phyloP scores from a whole-genome alignment of 2,329 filamentous ascomycete species.

The Stylonectria norvegica region DNA sequence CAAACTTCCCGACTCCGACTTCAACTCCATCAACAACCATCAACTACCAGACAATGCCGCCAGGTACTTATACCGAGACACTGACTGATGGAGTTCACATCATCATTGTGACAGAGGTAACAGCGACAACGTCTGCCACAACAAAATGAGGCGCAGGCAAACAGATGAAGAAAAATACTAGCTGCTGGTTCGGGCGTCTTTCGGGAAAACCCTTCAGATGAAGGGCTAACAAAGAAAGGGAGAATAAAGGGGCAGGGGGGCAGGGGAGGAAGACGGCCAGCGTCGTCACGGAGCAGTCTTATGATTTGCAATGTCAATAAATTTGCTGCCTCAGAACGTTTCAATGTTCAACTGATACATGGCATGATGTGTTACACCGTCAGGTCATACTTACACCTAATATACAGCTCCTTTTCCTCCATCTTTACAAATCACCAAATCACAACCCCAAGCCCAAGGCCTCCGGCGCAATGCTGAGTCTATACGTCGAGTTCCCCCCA shows the following conservation, averaged over 20 bases:
- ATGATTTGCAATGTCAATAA: no score
- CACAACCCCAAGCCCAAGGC: slow-evolving; percentile 3
- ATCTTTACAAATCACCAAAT: slow-evolving; percentile 9
- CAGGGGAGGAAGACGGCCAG: no score
- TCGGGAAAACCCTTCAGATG: no score
- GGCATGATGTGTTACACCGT: slow-evolving; percentile 9
- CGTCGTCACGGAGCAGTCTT: no score
- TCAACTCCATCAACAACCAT: background rate
- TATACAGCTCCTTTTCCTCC: slow-evolving; percentile 9
- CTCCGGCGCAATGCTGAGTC: slow-evolving; percentile 16
- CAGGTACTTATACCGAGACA: slow-evolving; percentile 24
- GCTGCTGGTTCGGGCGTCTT: no score
- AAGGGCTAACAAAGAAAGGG: no score
- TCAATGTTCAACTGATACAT: slow-evolving; percentile 1
- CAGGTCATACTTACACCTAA: slow-evolving; percentile 13
- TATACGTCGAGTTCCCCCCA: slow-evolving; percentile 13
- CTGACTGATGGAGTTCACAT: slow-evolving; percentile 14
- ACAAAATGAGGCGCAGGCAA: no score
- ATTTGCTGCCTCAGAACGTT: no score
- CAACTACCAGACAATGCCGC: slow-evolving; percentile 17
- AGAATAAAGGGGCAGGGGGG: no score
- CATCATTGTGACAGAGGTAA: slow-evolving; percentile 23
- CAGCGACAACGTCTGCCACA: no score
- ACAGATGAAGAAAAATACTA: no score
- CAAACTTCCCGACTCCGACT: no score